Evolutionary conservation across 2,329 filamentous ascomycete genomes (phyloP), one percentile per base, ranked within the genome.

Genomic region (Beauveria pseudobassiana): DNA sequence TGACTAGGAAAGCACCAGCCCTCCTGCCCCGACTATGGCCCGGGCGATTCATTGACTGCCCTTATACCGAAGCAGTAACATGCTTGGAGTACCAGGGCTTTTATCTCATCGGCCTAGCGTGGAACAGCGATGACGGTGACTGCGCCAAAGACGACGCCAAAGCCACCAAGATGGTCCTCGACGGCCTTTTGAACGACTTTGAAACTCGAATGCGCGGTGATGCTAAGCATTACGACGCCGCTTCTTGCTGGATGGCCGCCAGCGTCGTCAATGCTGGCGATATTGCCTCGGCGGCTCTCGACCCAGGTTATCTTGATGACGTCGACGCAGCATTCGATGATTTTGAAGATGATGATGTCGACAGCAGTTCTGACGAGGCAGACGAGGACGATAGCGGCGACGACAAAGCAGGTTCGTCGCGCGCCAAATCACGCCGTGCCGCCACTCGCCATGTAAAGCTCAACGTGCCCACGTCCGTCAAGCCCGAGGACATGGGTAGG

Each of bases 1-100:
- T 89, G 20, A 75, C 82, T 63, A 79, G 79, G 53, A 78, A 78
- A 14, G 69, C 84, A 18, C 80, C 82, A 0, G 70, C 74, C 2
- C 67, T 87, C 3, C 73, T 80, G 52, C 78, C 82, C 1, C 79
- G 84, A 22, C 83, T 88, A 24, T 89, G 86, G 86, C 86, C 86
- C 1, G 80, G 78, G 7, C 77, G 83, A 10, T 88, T 88, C 63
- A 76, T 81, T 6, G 75, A 77, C 34, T 55, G 64, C 2, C 61
- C 63, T 1, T 62, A 59, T 28, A 64, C 64, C 8, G 61, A 63
- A 4, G 64, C 66, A 7, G 65, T 66, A 4, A 68, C 74, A 0
- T 69, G 66, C 16, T 64, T 69, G 1, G 83, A 87, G 63, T 86
- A 84, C 64, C 78, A 84, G 43, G 83, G 83, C 3, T 84, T 77